These are phyloP conservation scores for Colletotrichum navitas DNA, from an alignment of 2,329 filamentous ascomycete species.

Conservation along the genomic window DNA sequence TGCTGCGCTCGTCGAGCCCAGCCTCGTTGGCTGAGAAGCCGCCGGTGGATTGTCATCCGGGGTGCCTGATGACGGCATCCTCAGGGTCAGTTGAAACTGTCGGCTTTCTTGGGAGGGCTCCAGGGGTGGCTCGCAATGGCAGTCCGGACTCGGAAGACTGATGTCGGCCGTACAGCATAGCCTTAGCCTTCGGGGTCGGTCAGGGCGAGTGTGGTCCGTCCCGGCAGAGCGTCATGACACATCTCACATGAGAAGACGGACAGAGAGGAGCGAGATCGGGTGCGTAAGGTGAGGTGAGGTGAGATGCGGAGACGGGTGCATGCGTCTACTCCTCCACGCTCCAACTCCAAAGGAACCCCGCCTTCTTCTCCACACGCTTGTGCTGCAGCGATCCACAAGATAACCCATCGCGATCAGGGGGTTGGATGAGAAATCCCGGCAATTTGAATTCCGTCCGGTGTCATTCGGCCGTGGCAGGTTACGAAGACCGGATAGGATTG, in stretches of 20 bases:
- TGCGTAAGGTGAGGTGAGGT: slow-evolving; percentile 8
- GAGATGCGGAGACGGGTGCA: slow-evolving; percentile 15
- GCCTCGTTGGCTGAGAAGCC: slow-evolving; percentile 6
- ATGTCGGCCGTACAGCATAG: slow-evolving; percentile 2
- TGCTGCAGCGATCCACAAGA: slow-evolving; percentile 18
- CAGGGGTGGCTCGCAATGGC: background rate
- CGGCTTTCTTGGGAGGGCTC: background rate
- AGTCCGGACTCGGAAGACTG: slow-evolving; percentile 3
- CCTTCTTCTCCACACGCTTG: slow-evolving; percentile 33
- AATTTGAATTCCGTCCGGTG: slow-evolving; percentile 27
- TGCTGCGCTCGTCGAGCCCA: slow-evolving; percentile 33
- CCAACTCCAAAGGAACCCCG: slow-evolving; percentile 27
- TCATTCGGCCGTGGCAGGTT: slow-evolving; percentile 10
- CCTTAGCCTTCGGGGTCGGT: background rate
- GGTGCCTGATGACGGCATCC: slow-evolving; percentile 27
- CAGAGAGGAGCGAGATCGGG: slow-evolving; percentile 13
- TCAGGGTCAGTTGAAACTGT: background rate
- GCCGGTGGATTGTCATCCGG: slow-evolving; percentile 12
- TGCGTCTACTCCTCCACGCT: slow-evolving; percentile 15
- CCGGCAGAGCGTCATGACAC: slow-evolving; percentile 13
- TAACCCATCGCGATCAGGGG: slow-evolving; percentile 20
- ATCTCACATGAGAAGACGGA: slow-evolving; percentile 4
- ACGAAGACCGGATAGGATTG: too few relatives aligned
- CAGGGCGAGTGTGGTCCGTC: slow-evolving; percentile 25
- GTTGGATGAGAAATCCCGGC: slow-evolving; percentile 7